Conservation (phyloP, 2,329 filamentous ascomycete genomes). For the Epichloe sibirici region DNA sequence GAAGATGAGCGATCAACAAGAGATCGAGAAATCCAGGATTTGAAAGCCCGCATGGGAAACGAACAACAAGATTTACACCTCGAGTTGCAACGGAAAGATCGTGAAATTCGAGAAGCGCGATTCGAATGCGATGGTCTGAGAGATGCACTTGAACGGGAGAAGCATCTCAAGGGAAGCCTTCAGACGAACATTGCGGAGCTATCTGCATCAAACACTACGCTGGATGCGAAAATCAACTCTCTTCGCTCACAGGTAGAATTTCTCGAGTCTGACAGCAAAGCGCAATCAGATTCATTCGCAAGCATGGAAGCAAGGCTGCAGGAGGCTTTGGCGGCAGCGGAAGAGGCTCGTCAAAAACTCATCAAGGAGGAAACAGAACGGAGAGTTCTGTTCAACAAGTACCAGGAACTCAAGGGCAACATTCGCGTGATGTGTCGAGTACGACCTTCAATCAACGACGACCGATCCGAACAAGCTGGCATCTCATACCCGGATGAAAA, state of each 20-base stretch:
- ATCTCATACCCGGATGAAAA: slow-evolving; percentile 74
- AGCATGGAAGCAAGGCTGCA: slow-evolving; percentile 70
- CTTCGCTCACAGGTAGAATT: slow-evolving; percentile 77
- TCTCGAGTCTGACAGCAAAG: slow-evolving; percentile 78
- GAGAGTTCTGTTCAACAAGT: slow-evolving; percentile 89
- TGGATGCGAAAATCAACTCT: slow-evolving; percentile 65
- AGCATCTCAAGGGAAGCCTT: slow-evolving; percentile 42
- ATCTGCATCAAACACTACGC: slow-evolving; percentile 46
- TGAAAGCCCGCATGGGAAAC: slow-evolving; percentile 39
- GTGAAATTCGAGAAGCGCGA: slow-evolving; percentile 38
- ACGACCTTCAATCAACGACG: slow-evolving; percentile 52
- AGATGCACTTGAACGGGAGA: slow-evolving; percentile 48
- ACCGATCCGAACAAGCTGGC: slow-evolving; percentile 54
- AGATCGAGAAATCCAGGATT: slow-evolving; percentile 51
- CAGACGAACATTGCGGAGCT: slow-evolving; percentile 44
- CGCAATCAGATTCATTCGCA: slow-evolving; percentile 76
- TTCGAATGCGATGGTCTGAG: slow-evolving; percentile 32
- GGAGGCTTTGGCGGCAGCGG: slow-evolving; percentile 58
- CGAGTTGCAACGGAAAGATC: slow-evolving; percentile 38
- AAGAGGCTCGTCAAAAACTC: slow-evolving; percentile 65
- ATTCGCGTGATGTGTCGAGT: slow-evolving; percentile 97
- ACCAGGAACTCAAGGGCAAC: slow-evolving; percentile 95
- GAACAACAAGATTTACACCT: slow-evolving; percentile 40
- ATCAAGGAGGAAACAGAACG: slow-evolving; percentile 84
- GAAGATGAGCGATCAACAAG: slow-evolving; percentile 50